Base-by-base conservation (phyloP, 148 eudicot genomes). In the Chenopodium album region DNA sequence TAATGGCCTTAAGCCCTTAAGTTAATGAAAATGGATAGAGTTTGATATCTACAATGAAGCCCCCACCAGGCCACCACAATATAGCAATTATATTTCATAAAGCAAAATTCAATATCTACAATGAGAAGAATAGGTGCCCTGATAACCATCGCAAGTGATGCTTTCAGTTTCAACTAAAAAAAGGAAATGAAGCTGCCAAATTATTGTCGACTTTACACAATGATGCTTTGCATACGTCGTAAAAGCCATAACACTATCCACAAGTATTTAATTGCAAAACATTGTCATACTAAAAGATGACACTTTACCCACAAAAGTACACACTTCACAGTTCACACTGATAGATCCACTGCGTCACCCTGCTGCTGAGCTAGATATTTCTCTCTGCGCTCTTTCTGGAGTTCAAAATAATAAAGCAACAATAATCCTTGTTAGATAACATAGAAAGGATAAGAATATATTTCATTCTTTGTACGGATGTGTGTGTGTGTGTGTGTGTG, bases 341-440 rank as follows among this genome's bases (percentile, higher is more conserved):
- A 87, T 75, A 29, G 3, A 50, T 91, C 92, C 26, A 90, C 90
- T 47, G 91, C 92, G 83, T 89, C 97, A 47, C 88, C 95, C 82
- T 92, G 95, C 82, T 92, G 92, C 80, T 90, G 89, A 65, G 97
- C 97, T 81, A 93, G 88, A 84, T 93, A 93, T 82, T 90, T 92
- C 85, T 92, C 97, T 84, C 97, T 88, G 68, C 97, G 86, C 84
- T 92, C 97, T 87, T 93, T 93, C 95, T 93, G 89, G 23, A 70
- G 64, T 71, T 11, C 62, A 81, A 76, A 59, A 70, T 13, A 17
- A 23, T 2, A 59, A 14, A 31, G 26, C 60, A 29, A 47, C 7
- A 47, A 70, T 10, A 29, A 65, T 22, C 7, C 41, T 17, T 65
- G 10, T 13, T 9, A 67, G 37, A 67, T 13, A 26, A 62, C 66